A percentile compares a stretch with the other conserved stretches of the same genome.
phyloP scores from a whole-genome alignment of 2,329 filamentous ascomycete species.

The Gaeumannomyces tritici region DNA sequence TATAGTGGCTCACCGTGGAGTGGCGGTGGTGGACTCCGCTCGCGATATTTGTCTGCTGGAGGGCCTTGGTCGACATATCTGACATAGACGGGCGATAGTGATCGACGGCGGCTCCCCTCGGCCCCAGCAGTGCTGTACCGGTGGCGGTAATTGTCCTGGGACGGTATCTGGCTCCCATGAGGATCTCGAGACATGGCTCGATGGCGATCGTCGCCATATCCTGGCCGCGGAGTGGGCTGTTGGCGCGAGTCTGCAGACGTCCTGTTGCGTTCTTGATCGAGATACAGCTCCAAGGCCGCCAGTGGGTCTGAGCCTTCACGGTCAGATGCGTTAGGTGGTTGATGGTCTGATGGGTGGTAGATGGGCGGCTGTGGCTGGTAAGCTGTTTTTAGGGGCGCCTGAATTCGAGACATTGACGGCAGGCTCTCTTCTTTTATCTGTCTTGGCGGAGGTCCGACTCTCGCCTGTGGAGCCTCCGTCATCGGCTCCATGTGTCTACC shows the following conservation, averaged over 20 bases:
- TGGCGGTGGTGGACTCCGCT: slow-evolving; percentile 17
- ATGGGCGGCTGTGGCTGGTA: neutral
- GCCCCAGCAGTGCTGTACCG: neutral
- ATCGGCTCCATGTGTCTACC: neutral
- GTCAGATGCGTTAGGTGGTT: slow-evolving; percentile 6
- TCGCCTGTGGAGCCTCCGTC: neutral
- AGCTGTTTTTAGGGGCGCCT: neutral
- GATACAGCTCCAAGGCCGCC: slow-evolving; percentile 16
- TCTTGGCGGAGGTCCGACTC: neutral
- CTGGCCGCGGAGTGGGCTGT: slow-evolving; percentile 4
- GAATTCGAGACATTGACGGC: neutral
- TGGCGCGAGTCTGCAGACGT: slow-evolving; percentile 4
- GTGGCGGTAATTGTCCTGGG: neutral
- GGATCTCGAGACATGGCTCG: slow-evolving; percentile 5
- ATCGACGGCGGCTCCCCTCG: slow-evolving; percentile 12
- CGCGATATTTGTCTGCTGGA: slow-evolving; percentile 16
- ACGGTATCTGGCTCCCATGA: neutral
- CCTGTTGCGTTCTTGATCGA: slow-evolving; percentile 9
- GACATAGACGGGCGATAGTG: slow-evolving; percentile 22
- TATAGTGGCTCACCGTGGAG: slow-evolving; percentile 17
- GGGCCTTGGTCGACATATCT: slow-evolving; percentile 15
- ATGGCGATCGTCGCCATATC: slow-evolving; percentile 8
- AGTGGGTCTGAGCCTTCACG: slow-evolving; percentile 11
- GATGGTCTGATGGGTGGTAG: neutral
- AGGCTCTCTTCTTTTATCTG: slow-evolving; percentile 1